A percentile compares a stretch with the other conserved stretches of the same genome.
phyloP scores from a whole-genome alignment of 2,329 filamentous ascomycete genomes.

The Diaporthe citriasiana region DNA sequence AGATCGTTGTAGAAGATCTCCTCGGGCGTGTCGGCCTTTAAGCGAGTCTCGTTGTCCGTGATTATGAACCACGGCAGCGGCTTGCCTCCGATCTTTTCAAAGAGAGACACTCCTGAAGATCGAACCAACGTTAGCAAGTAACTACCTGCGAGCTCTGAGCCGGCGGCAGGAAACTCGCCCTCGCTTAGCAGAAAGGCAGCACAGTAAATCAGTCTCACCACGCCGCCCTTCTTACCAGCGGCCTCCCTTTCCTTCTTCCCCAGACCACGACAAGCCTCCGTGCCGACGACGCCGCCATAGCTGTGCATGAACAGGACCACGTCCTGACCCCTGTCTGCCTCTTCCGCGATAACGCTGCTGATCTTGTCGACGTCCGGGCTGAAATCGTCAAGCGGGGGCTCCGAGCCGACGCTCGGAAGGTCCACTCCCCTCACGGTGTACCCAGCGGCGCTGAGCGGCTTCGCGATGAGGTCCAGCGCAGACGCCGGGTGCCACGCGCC shows the following conservation, averaged over 20 bases:
- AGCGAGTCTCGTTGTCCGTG: slow-evolving; percentile 1
- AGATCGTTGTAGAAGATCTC: slow-evolving; percentile 30
- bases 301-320: slow-evolving; percentile 36
- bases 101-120: background rate
- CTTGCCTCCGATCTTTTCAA: background rate
- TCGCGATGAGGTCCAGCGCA: background rate
- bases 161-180: background rate
- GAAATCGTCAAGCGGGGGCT: slow-evolving; percentile 15
- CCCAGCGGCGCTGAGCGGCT: slow-evolving; percentile 16
- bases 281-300: slow-evolving; percentile 32
- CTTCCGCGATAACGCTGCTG: slow-evolving; percentile 6
- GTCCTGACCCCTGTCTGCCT: slow-evolving; percentile 23
- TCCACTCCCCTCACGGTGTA: slow-evolving; percentile 16
- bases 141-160: background rate
- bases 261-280: slow-evolving; percentile 28
- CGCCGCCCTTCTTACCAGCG: slow-evolving; percentile 20
- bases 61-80: slow-evolving; percentile 6
- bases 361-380: slow-evolving; percentile 24
- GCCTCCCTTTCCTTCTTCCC: slow-evolving; percentile 25
- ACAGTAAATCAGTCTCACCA: slow-evolving; percentile 29
- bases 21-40: background rate
- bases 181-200: slow-evolving; percentile 30
- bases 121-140: background rate
- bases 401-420: slow-evolving; percentile 21
- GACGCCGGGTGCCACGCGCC: slow-evolving; percentile 30